These are phyloP conservation scores for Xylariales sp. DNA, from an alignment of 2,329 filamentous ascomycete genomes.

Conservation along the genomic window DNA sequence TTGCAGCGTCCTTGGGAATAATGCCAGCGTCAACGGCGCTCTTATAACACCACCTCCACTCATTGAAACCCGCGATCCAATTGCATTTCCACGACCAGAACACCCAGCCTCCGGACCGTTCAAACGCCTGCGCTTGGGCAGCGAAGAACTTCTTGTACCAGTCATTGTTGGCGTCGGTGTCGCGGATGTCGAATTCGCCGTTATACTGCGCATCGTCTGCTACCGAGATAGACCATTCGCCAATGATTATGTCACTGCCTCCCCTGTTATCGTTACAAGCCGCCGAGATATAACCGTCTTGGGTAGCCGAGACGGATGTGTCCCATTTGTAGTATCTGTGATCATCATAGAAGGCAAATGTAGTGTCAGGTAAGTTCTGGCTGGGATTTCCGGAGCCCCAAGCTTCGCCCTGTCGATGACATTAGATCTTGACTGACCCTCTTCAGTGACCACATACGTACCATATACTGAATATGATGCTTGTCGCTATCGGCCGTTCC, in stretches of 20 bases:
- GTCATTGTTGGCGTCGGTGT: constrained; percentile 53
- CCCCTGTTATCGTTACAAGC: constrained; percentile 58
- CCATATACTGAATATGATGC: constrained; percentile 58
- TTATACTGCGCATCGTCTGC: constrained; percentile 60
- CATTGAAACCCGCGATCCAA: constrained; percentile 53
- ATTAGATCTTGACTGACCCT: neutral
- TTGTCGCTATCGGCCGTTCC: constrained; percentile 52
- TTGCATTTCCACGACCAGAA: constrained; percentile 71
- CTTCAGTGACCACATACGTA: constrained; percentile 19
- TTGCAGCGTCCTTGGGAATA: constrained; percentile 45
- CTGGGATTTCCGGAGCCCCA: constrained; percentile 64
- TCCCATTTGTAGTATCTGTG: constrained; percentile 58
- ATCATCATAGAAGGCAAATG: constrained; percentile 53
- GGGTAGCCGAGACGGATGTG: constrained; percentile 54
- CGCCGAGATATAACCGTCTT: constrained; percentile 62
- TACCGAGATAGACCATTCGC: constrained; percentile 68
- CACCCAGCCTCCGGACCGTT: constrained; percentile 65
- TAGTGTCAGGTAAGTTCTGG: constrained; percentile 48
- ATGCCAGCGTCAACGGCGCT: constrained; percentile 45
- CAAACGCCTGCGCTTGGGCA: constrained; percentile 66
- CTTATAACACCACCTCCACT: constrained; percentile 63
- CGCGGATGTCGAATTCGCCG: constrained; percentile 52
- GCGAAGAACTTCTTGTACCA: constrained; percentile 70
- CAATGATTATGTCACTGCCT: constrained; percentile 61
- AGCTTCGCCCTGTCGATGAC: constrained; percentile 39